Percentiles rank a stretch among this genome's conserved stretches.
Conservation (phyloP, 2,329 filamentous ascomycete genomes). For the Paracoccidioides brasiliensis region DNA sequence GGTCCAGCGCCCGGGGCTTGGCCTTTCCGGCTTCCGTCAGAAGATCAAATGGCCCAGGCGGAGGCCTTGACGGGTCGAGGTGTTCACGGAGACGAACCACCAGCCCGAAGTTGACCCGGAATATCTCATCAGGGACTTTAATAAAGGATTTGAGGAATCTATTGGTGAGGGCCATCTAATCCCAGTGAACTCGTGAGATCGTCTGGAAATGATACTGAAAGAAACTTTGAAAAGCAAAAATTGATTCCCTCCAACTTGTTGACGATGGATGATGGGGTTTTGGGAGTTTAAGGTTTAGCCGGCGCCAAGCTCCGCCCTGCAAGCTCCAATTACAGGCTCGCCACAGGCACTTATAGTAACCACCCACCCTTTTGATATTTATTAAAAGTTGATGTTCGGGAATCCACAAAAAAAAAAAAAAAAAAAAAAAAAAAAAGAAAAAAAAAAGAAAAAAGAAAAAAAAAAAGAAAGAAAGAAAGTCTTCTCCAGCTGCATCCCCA, state of each 20-base stretch:
- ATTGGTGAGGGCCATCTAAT: not conserved
- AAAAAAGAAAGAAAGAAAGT: not conserved
- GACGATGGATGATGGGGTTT: too few species aligned
- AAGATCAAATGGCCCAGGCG: constrained; percentile 3
- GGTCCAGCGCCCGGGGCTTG: not conserved
- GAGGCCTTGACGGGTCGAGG: not conserved
- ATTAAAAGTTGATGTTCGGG: too few species aligned
- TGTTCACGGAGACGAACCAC: constrained; percentile 1
- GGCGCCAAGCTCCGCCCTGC: too few species aligned
- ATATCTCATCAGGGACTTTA: not conserved
- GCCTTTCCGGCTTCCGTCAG: constrained; percentile 1
- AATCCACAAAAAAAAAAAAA: not conserved
- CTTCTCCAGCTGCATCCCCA: too few species aligned
- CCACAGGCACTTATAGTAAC: too few species aligned
- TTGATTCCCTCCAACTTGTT: too few species aligned
- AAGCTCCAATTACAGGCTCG: too few species aligned
- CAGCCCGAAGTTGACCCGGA: constrained; percentile 2
- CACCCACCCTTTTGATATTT: too few species aligned
- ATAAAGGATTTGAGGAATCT: constrained; percentile 3
- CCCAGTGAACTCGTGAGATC: not conserved
- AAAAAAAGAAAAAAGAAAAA: not conserved
- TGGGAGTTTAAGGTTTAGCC: too few species aligned
- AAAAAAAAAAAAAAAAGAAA: not conserved
- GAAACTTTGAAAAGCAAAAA: not conserved
- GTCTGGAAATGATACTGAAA: not conserved